These are phyloP conservation scores for Pezicula carpinea DNA, from an alignment of 2,329 filamentous ascomycete genomes.

Conservation along the genomic window DNA sequence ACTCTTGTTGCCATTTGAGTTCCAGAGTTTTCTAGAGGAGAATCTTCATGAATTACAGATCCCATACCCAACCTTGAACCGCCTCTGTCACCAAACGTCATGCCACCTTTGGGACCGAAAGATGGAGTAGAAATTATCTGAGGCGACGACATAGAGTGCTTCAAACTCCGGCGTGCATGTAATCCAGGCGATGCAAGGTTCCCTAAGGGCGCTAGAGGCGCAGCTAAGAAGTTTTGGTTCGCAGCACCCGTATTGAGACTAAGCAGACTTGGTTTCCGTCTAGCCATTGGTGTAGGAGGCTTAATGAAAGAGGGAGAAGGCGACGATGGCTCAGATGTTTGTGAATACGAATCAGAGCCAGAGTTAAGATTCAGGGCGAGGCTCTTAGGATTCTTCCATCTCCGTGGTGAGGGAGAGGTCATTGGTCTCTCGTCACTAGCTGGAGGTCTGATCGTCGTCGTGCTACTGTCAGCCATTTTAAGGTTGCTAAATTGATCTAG, in stretches of 20 bases:
- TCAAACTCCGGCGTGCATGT: constrained; percentile 56
- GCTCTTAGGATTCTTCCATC: constrained; percentile 79
- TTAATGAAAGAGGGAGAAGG: constrained; percentile 76
- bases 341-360: constrained; percentile 36
- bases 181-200: constrained; percentile 55
- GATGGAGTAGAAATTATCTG: constrained; percentile 59
- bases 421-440: constrained; percentile 46
- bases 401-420: constrained; percentile 65
- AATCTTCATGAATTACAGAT: constrained; percentile 29
- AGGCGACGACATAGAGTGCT: constrained; percentile 64
- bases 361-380: constrained; percentile 69
- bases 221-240: constrained; percentile 35
- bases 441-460: constrained; percentile 37
- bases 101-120: constrained; percentile 57
- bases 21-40: constrained; percentile 42
- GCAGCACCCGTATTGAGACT: constrained; percentile 70
- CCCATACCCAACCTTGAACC: constrained; percentile 26
- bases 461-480: constrained; percentile 26
- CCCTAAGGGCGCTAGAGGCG: constrained; percentile 44
- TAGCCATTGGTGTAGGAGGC: constrained; percentile 62
- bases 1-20: constrained; percentile 56
- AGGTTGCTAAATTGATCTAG: constrained; percentile 30
- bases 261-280: constrained; percentile 69
- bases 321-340: constrained; percentile 53
- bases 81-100: constrained; percentile 50